Conservation (phyloP, 371 early-diverging fungal genomes). For the Nematocida ironsii region DNA sequence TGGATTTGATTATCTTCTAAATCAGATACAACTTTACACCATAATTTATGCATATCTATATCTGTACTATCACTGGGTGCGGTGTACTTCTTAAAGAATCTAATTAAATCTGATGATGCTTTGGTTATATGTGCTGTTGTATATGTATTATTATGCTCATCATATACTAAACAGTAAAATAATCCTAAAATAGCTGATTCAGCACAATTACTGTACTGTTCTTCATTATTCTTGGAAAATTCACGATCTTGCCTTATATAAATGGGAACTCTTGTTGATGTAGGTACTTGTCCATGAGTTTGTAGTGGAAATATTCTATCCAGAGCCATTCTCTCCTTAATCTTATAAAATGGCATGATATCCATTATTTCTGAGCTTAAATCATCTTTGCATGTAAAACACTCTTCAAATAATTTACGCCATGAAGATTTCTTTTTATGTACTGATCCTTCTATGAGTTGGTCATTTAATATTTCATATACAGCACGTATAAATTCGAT, state of each 20-base stretch:
- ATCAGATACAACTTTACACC: not conserved
- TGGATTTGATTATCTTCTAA: not conserved
- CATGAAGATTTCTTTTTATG: not conserved
- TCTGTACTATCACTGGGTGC: not conserved
- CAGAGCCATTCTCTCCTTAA: not conserved
- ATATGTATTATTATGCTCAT: not conserved
- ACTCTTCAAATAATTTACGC: not conserved
- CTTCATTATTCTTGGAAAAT: not conserved
- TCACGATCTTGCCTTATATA: not conserved
- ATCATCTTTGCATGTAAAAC: not conserved
- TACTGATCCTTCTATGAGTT: not conserved
- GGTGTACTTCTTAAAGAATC: not conserved
- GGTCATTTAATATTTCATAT: not conserved
- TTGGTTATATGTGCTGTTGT: not conserved
- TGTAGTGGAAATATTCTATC: not conserved
- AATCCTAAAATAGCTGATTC: not conserved
- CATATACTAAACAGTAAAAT: not conserved
- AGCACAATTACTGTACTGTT: not conserved
- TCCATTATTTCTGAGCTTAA: not conserved
- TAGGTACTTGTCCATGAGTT: not conserved
- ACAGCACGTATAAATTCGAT: not conserved
- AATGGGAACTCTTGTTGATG: not conserved
- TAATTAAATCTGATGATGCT: not conserved
- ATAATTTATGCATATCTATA: not conserved
- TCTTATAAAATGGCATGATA: not conserved